Evolutionary conservation across 1,284 basidiomycete species (phyloP).

Genomic region (Leccinum griseonigrum): DNA sequence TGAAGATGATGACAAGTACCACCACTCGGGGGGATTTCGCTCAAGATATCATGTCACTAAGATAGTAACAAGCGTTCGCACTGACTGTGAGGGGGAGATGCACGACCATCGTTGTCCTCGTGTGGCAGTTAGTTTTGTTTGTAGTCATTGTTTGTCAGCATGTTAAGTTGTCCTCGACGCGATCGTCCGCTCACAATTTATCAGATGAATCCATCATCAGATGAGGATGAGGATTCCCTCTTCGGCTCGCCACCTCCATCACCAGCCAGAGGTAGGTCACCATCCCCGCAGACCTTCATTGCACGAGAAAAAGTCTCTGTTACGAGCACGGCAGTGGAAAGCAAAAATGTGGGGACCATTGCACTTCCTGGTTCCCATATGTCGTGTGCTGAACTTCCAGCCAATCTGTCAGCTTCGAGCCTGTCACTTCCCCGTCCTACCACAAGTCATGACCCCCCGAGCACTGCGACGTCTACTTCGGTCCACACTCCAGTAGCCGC

Average conservation of each 20-base stretch:
- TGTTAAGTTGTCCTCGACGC: constrained; percentile 1
- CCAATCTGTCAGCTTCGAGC: constrained; percentile 61
- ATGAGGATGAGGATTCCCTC: constrained; percentile 63
- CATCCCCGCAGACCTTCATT: constrained; percentile 54
- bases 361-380: constrained; percentile 89
- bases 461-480: background rate
- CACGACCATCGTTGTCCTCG: too few relatives aligned
- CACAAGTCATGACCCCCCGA: constrained; percentile 11
- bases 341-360: constrained; percentile 91
- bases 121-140: constrained; percentile 13
- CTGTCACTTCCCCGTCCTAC: constrained; percentile 26
- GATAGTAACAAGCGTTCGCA: too few relatives aligned
- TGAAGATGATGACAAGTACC: too few relatives aligned
- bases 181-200: constrained; percentile 16
- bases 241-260: constrained; percentile 78
- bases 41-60: background rate
- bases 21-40: background rate
- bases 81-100: too few relatives aligned
- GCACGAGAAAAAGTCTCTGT: constrained; percentile 7
- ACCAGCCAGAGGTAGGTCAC: constrained; percentile 72
- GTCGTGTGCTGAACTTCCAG: constrained; percentile 76
- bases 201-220: constrained; percentile 23
- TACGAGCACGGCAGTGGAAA: constrained; percentile 34
- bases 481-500: constrained; percentile 2
- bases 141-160: constrained; percentile 14